Evolutionary conservation across 208 protist genomes (phyloP).

Genomic region (Vickermania ingenoplastis): DNA sequence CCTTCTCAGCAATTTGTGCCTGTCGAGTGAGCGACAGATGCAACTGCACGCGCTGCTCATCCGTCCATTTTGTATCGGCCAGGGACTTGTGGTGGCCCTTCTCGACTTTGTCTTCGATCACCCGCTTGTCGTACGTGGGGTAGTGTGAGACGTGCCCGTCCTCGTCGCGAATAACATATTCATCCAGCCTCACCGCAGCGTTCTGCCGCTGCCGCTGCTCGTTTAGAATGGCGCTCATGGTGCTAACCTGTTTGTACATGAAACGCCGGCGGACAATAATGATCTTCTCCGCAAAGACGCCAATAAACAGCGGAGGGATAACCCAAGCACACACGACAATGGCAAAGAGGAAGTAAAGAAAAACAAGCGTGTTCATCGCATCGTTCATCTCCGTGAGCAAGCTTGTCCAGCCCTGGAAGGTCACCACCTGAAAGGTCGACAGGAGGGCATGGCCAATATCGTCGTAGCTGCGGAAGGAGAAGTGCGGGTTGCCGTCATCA

Average conservation of each 20-base stretch:
- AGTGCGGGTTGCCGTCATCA: conserved; percentile 67
- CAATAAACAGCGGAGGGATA: conserved; percentile 81
- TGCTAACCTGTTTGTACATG: conserved; percentile 64
- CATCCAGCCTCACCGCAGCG: conserved; percentile 41
- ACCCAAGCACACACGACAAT: conserved; percentile 82
- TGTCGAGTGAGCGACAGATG: conserved; percentile 82
- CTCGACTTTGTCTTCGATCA: conserved; percentile 8
- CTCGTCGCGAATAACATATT: conserved; percentile 76
- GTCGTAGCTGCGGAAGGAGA: conserved; percentile 86
- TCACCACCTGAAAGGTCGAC: conserved; percentile 82
- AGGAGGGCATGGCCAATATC: conserved; percentile 82
- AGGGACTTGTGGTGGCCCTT: conserved; percentile 5
- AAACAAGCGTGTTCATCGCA: conserved; percentile 35
- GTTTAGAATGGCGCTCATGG: conserved; percentile 66
- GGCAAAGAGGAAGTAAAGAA: conserved; percentile 80
- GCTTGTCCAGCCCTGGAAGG: conserved; percentile 83
- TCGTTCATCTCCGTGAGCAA: conserved; percentile 80
- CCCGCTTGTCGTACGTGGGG: conserved; percentile 18
- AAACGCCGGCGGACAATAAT: conserved; percentile 67
- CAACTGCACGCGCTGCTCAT: conserved; percentile 82
- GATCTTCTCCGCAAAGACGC: conserved; percentile 86
- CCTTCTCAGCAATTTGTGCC: conserved; percentile 47
- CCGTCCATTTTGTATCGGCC: conserved; percentile 53
- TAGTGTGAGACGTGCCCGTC: conserved; percentile 47
- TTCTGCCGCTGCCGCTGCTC: conserved; percentile 68